Evolutionary conservation across 176 grass and related monocot genomes (phyloP).

Genomic region (Avena insularis): DNA sequence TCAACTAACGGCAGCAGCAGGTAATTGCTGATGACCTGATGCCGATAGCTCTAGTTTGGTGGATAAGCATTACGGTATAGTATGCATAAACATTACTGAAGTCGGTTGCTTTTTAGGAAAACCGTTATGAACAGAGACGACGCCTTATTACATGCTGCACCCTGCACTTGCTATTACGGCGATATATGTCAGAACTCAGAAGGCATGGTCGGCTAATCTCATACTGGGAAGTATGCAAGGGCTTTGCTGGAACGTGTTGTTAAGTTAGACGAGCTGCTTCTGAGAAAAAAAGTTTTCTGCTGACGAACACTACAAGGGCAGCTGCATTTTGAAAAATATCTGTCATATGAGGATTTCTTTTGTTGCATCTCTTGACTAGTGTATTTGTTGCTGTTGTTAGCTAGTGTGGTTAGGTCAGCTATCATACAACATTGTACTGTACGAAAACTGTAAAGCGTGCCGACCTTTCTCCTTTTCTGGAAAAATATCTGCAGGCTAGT

Average conservation of each 20-base stretch:
- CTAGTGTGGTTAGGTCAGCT: conserved; percentile 46
- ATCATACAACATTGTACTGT: conserved; percentile 39
- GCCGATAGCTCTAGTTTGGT: neutral
- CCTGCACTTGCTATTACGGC: conserved; percentile 15
- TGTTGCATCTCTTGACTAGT: neutral
- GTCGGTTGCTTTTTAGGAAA: neutral
- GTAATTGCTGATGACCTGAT: neutral
- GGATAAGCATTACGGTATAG: neutral
- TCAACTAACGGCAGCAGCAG: neutral
- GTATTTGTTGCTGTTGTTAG: neutral
- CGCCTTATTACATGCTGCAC: neutral
- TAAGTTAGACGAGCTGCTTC: neutral
- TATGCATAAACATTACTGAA: neutral
- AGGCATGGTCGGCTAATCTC: neutral
- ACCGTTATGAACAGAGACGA: neutral
- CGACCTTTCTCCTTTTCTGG: neutral
- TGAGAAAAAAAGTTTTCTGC: neutral
- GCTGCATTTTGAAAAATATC: neutral
- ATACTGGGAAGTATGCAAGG: neutral
- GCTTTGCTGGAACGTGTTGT: neutral
- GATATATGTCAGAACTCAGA: neutral
- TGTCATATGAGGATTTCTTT: conserved; percentile 30
- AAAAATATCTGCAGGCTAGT: neutral
- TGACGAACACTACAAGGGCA: neutral
- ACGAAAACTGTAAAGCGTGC: conserved; percentile 35